Conservation (phyloP, 2,329 filamentous ascomycete species). For the Anisogramma anomala region DNA sequence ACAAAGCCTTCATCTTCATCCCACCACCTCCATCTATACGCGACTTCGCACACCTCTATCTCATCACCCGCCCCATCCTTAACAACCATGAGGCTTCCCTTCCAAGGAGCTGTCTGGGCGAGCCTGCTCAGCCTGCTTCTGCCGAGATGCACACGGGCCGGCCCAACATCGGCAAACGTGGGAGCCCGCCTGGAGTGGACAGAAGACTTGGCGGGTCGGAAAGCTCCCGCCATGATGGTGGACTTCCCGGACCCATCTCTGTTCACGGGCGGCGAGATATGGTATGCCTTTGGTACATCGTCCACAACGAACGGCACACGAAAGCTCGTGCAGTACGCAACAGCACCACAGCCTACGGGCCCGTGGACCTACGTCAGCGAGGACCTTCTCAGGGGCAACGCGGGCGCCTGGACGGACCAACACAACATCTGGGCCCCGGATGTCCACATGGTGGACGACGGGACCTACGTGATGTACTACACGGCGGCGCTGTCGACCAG, state of each 20-base stretch:
- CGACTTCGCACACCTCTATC: too few relatives aligned
- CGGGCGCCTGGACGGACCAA: constrained; percentile 42
- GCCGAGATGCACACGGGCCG: constrained; percentile 3
- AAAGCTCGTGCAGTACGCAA: constrained; percentile 42
- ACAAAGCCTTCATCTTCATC: neutral
- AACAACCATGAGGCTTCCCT: constrained; percentile 4
- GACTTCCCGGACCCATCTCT: constrained; percentile 47
- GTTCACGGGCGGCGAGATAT: constrained; percentile 35
- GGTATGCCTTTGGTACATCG: constrained; percentile 48
- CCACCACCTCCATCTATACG: too few relatives aligned
- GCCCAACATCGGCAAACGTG: neutral
- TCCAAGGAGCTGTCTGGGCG: neutral
- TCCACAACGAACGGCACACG: constrained; percentile 26
- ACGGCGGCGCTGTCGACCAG: constrained; percentile 32
- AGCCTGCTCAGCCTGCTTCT: constrained; percentile 4
- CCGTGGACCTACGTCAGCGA: constrained; percentile 36
- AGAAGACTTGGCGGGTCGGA: neutral
- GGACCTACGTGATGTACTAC: constrained; percentile 51
- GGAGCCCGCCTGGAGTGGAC: constrained; percentile 1
- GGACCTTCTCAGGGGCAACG: constrained; percentile 40
- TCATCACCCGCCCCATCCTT: neutral
- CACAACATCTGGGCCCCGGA: constrained; percentile 51
- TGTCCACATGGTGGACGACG: constrained; percentile 36
- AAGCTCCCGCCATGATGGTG: constrained; percentile 5
- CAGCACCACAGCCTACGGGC: constrained; percentile 33